phyloP scores from a whole-genome alignment of 257 asterid species.

The Cinchona pubescens region DNA sequence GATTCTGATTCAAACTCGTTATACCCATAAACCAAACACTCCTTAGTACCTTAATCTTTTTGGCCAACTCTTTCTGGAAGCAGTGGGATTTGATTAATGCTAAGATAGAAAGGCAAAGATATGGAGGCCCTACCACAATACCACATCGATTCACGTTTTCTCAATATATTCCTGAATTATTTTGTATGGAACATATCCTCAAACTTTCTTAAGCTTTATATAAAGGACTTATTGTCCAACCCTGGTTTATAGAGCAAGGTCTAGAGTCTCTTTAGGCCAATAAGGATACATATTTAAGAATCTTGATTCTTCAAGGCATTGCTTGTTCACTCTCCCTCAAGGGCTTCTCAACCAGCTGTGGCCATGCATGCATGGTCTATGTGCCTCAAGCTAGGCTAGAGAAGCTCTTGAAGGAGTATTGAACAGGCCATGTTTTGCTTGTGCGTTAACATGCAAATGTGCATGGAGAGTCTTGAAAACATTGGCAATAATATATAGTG shows the following conservation, averaged over 20 bases:
- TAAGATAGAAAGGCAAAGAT: constrained; percentile 13
- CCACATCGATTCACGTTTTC: neutral
- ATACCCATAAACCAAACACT: no score
- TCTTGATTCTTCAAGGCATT: constrained; percentile 22
- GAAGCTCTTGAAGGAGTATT: constrained; percentile 32
- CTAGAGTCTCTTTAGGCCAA: constrained; percentile 3
- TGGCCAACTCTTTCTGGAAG: neutral
- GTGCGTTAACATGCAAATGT: neutral
- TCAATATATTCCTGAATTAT: neutral
- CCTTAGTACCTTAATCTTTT: constrained; percentile 1
- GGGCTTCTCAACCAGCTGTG: constrained; percentile 33
- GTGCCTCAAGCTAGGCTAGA: no score
- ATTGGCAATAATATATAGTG: no score
- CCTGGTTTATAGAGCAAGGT: constrained; percentile 1
- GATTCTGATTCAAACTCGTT: no score
- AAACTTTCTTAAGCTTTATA: constrained; percentile 22
- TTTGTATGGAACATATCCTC: neutral
- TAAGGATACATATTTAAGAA: neutral
- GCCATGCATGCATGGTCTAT: neutral
- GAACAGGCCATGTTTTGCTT: constrained; percentile 30
- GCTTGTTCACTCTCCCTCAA: constrained; percentile 39
- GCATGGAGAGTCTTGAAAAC: neutral
- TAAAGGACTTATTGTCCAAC: constrained; percentile 23
- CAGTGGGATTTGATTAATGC: constrained; percentile 13
- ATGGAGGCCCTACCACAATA: constrained; percentile 20